Conservation (phyloP, 331 rosid genomes). For the Arachis monticola region DNA sequence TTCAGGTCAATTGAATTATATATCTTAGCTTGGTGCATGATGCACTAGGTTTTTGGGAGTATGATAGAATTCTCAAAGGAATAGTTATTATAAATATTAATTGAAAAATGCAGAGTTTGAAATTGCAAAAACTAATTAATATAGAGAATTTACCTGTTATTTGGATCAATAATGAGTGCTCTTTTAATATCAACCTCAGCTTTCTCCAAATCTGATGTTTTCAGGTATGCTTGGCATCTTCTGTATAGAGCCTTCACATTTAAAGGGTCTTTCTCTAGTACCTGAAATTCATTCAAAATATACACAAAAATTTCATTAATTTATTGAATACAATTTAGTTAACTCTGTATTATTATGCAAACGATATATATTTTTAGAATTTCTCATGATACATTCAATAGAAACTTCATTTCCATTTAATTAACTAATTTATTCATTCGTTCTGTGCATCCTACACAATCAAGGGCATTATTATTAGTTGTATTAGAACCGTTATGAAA, state of each 20-base stretch:
- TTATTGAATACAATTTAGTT: slow-evolving; percentile 4
- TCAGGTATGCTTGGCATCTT: slow-evolving; percentile 66
- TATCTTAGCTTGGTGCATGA: slow-evolving; percentile 33
- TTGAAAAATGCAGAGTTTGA: neutral
- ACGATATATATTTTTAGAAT: neutral
- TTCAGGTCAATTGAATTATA: neutral
- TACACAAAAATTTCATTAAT: neutral
- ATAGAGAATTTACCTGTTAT: slow-evolving; percentile 51
- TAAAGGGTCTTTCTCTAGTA: slow-evolving; percentile 53
- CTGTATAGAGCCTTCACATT: slow-evolving; percentile 76
- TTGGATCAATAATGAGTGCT: slow-evolving; percentile 64
- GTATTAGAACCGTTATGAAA: neutral
- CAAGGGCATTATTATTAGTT: neutral
- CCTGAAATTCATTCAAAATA: slow-evolving; percentile 44
- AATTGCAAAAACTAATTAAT: slow-evolving; percentile 1
- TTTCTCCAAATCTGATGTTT: slow-evolving; percentile 62
- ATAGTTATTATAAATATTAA: neutral
- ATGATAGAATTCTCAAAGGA: neutral
- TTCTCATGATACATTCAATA: neutral
- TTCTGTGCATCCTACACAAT: neutral
- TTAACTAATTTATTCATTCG: no score
- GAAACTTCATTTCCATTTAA: slow-evolving; percentile 7
- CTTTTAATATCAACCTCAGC: slow-evolving; percentile 64
- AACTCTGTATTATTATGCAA: neutral
- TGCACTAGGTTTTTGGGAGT: no score